These are phyloP conservation scores for Scedosporium aurantiacum DNA, from an alignment of 2,329 filamentous ascomycete genomes.

Conservation along the genomic window DNA sequence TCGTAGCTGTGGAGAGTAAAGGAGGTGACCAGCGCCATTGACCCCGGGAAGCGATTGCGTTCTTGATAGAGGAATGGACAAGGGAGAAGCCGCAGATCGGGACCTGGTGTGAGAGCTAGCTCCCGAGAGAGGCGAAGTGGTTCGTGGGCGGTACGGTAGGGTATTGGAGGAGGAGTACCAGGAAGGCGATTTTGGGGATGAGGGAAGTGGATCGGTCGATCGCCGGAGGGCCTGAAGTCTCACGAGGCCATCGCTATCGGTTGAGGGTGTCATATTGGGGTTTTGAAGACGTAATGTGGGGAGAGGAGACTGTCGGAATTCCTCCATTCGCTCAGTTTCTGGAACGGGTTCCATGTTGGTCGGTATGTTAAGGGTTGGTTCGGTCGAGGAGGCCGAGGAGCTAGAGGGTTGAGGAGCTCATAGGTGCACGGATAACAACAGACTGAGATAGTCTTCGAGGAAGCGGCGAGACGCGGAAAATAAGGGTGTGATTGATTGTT, in stretches of 20 bases:
- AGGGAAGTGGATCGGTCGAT: constrained; percentile 45
- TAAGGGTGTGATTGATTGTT: background rate
- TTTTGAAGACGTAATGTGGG: constrained; percentile 40
- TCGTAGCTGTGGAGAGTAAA: constrained; percentile 37
- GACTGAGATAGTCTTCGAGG: background rate
- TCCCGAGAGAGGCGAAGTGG: constrained; percentile 18
- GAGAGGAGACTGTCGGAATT: constrained; percentile 48
- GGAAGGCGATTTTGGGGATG: constrained; percentile 39
- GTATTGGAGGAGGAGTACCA: constrained; percentile 33
- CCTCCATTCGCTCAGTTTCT: constrained; percentile 58
- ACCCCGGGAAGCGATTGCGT: constrained; percentile 55
- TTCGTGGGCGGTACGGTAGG: constrained; percentile 50
- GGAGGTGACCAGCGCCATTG: constrained; percentile 46
- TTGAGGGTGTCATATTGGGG: constrained; percentile 18
- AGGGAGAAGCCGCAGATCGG: constrained; percentile 39
- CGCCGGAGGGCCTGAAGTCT: constrained; percentile 45
- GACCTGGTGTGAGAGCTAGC: constrained; percentile 42
- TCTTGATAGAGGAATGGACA: constrained; percentile 47
- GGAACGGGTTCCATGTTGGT: constrained; percentile 54
- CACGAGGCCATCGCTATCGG: constrained; percentile 31
- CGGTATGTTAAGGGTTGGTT: background rate
- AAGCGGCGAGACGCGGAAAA: background rate
- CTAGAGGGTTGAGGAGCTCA: background rate
- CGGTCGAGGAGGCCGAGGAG: constrained; percentile 1
- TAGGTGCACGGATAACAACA: background rate